These are phyloP conservation scores for Fraxinus paxiana DNA, from an alignment of 305 asterid species.

Conservation along the genomic window DNA sequence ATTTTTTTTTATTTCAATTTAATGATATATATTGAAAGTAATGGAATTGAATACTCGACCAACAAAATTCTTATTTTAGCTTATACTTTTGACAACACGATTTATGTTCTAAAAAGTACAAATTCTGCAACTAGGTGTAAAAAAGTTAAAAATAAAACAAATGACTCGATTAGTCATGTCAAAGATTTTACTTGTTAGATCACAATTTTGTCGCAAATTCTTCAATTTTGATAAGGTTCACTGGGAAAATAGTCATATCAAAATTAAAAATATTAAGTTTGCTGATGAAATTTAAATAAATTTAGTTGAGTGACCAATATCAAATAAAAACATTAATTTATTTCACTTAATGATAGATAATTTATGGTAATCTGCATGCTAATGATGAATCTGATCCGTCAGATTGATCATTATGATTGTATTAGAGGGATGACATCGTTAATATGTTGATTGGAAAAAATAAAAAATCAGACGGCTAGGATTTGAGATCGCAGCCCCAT, in stretches of 20 bases:
- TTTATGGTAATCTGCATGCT: neutral
- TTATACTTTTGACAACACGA: neutral
- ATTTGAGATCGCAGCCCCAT: neutral
- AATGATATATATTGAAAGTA: neutral
- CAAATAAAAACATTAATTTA: neutral
- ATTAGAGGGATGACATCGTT: neutral
- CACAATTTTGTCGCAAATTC: neutral
- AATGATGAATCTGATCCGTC: conserved; percentile 1
- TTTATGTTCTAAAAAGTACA: neutral
- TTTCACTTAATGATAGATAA: neutral
- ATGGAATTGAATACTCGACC: neutral
- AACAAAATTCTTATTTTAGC: neutral
- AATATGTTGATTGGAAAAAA: neutral
- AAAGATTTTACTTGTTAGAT: neutral
- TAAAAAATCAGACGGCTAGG: neutral
- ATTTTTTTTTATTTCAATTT: neutral
- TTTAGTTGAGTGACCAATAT: neutral
- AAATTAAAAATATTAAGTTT: neutral
- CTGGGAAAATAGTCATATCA: neutral
- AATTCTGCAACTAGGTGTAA: neutral
- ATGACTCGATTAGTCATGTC: neutral
- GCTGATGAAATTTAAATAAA: neutral
- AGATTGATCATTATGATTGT: neutral
- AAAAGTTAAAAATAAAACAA: neutral
- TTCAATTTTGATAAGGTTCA: neutral